Evolutionary conservation across 2,329 filamentous ascomycete species (phyloP).

Genomic region (Colletotrichum sp.): DNA sequence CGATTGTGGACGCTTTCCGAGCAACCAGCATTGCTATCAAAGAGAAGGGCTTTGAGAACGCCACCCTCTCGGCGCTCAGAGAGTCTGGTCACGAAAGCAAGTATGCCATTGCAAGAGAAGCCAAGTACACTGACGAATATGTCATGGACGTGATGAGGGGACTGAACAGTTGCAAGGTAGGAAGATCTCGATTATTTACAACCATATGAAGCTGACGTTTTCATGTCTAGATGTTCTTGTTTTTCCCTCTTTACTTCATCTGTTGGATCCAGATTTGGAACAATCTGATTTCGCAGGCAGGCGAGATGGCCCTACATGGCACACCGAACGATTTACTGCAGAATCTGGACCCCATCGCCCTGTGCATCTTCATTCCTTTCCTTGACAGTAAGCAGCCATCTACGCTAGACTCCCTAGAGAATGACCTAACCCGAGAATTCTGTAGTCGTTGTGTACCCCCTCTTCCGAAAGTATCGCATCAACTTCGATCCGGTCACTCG

Average conservation of each 20-base stretch:
- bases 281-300: slow-evolving; percentile 34
- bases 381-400: slow-evolving; percentile 24
- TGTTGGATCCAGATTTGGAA: slow-evolving; percentile 34
- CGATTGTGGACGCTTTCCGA: slow-evolving; percentile 20
- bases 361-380: slow-evolving; percentile 32
- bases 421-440: background rate
- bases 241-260: slow-evolving; percentile 44
- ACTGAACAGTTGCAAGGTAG: slow-evolving; percentile 28
- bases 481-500: slow-evolving; percentile 25
- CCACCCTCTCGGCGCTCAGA: slow-evolving; percentile 19
- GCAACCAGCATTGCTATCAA: slow-evolving; percentile 24
- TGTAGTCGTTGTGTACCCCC: slow-evolving; percentile 23
- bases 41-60: slow-evolving; percentile 21
- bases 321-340: slow-evolving; percentile 33
- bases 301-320: slow-evolving; percentile 25
- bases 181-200: background rate
- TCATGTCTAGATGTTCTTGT: slow-evolving; percentile 18
- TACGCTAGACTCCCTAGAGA: rapidly evolving
- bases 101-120: slow-evolving; percentile 25
- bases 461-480: slow-evolving; percentile 25
- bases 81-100: slow-evolving; percentile 21
- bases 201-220: background rate
- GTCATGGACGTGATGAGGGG: slow-evolving; percentile 26
- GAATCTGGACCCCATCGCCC: slow-evolving; percentile 30
- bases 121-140: slow-evolving; percentile 28